phyloP scores from a whole-genome alignment of 768 basidiomycete genomes.

The Coprinopsis sp. region DNA sequence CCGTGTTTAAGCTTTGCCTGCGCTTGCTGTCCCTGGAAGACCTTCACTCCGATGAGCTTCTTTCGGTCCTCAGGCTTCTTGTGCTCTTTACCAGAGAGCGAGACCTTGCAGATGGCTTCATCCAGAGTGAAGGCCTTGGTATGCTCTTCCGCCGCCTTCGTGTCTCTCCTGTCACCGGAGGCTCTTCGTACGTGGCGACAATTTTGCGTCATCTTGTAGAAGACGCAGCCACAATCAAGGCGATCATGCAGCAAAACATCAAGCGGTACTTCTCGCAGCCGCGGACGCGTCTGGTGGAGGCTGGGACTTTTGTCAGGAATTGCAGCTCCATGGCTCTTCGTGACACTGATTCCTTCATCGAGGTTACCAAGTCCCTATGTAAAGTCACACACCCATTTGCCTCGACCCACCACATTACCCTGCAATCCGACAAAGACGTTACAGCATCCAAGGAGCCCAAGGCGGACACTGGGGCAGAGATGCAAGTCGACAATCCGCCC shows the following conservation, averaged over 20 bases:
- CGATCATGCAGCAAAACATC: constrained; percentile 79
- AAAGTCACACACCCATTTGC: constrained; percentile 65
- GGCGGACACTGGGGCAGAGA: constrained; percentile 34
- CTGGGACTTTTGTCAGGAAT: constrained; percentile 66
- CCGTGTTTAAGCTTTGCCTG: constrained; percentile 73
- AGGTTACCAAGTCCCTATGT: constrained; percentile 66
- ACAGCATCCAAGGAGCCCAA: constrained; percentile 16
- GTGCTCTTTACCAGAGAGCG: constrained; percentile 80
- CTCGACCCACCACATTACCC: constrained; percentile 49
- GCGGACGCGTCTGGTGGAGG: constrained; percentile 63
- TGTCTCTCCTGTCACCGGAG: constrained; percentile 55
- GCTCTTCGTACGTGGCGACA: constrained; percentile 79
- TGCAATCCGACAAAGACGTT: constrained; percentile 39
- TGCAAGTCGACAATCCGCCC: constrained; percentile 52
- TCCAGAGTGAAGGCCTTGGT: constrained; percentile 58
- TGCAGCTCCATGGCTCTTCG: constrained; percentile 79
- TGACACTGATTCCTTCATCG: constrained; percentile 71
- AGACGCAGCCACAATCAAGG: constrained; percentile 56
- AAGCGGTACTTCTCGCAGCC: constrained; percentile 75
- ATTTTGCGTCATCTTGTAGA: constrained; percentile 93
- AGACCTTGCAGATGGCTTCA: constrained; percentile 58
- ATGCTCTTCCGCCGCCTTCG: constrained; percentile 66
- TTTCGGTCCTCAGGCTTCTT: constrained; percentile 77
- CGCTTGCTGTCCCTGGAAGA: constrained; percentile 61
- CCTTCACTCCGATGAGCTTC: constrained; percentile 74